phyloP scores from a whole-genome alignment of 169 alveolate genomes.

The Toxoplasma gondii region DNA sequence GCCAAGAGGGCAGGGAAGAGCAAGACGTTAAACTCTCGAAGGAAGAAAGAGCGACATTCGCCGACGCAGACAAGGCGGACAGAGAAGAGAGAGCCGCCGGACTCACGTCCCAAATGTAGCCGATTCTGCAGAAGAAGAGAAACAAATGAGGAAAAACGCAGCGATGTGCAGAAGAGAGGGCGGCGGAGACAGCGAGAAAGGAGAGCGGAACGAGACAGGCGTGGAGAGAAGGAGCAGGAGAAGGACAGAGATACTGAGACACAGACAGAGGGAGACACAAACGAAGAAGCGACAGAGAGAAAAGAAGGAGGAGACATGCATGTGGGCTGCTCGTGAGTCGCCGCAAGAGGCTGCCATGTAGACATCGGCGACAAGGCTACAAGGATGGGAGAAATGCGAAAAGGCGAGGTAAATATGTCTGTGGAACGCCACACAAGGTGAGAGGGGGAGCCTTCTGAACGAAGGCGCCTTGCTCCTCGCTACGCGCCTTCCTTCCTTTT shows the following conservation, averaged over 20 bases:
- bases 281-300: neutral
- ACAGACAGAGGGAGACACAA: neutral
- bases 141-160: neutral
- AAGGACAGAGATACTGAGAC: neutral
- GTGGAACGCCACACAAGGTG: no score
- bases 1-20: conserved; percentile 20
- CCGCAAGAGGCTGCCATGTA: no score
- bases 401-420: no score
- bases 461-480: no score
- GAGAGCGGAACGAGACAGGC: neutral
- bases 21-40: neutral
- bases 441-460: no score
- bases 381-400: no score
- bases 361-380: no score
- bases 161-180: neutral
- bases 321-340: no score
- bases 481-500: no score
- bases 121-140: neutral
- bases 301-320: neutral
- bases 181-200: neutral
- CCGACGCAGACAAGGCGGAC: neutral
- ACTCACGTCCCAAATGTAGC: conserved; percentile 38
- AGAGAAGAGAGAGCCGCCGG: neutral
- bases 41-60: neutral
- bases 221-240: neutral